Evolutionary conservation across 148 eudicot genomes (phyloP).

Genomic region (Amaranthus palmeri): DNA sequence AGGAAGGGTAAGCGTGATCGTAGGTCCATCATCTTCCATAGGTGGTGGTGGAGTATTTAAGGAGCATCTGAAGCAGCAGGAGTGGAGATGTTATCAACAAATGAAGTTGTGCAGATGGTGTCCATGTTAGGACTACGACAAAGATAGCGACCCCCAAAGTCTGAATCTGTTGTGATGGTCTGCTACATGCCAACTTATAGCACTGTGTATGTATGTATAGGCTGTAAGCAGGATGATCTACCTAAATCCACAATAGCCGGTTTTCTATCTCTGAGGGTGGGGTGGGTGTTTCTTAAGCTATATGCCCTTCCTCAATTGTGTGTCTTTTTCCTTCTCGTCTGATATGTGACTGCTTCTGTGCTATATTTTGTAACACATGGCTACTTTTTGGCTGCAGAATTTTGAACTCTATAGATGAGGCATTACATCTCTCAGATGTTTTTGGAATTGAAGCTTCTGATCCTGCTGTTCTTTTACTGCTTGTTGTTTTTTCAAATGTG

Average conservation of each 20-base stretch:
- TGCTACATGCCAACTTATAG: background rate
- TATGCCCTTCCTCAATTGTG: background rate
- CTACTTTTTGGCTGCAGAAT: slow-evolving; percentile 53
- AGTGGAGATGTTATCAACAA: too few relatives aligned
- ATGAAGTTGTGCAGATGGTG: too few relatives aligned
- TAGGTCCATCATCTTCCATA: too few relatives aligned
- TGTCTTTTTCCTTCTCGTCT: background rate
- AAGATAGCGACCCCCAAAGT: too few relatives aligned
- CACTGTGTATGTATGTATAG: background rate
- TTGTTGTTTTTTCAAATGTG: slow-evolving; percentile 58
- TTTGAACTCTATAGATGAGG: slow-evolving; percentile 72
- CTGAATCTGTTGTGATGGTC: too few relatives aligned
- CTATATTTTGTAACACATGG: slow-evolving; percentile 11
- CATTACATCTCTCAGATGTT: slow-evolving; percentile 59
- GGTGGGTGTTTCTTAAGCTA: background rate
- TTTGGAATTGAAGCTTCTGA: slow-evolving; percentile 56
- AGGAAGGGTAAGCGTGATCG: too few relatives aligned
- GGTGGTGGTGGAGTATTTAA: too few relatives aligned
- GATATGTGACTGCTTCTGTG: background rate
- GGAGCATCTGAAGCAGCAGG: too few relatives aligned
- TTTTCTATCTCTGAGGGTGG: background rate
- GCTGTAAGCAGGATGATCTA: background rate
- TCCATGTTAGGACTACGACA: too few relatives aligned
- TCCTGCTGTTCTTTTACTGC: slow-evolving; percentile 67
- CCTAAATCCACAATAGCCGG: too few relatives aligned